phyloP scores from a whole-genome alignment of 805 yeast genomes.

The Ogataea trehaloabstinens region DNA sequence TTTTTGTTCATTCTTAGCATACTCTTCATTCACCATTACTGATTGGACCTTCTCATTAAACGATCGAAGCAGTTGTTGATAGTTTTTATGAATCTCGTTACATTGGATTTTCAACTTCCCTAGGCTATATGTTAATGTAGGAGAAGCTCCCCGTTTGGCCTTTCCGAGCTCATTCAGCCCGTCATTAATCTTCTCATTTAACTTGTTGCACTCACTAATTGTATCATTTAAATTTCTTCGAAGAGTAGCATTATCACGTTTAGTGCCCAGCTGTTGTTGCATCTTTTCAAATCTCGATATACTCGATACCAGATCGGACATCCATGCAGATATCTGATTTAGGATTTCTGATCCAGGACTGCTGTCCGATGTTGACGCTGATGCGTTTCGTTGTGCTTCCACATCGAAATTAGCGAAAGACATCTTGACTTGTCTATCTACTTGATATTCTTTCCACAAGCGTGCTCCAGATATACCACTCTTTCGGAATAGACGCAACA shows the following conservation, averaged over 20 bases:
- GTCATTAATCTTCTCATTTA: constrained; percentile 16
- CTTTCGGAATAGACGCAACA: too few relatives aligned
- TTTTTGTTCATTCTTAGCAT: constrained; percentile 12
- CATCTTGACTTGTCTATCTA: constrained; percentile 32
- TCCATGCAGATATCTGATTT: constrained; percentile 18
- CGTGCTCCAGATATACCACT: too few relatives aligned
- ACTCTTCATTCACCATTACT: constrained; percentile 32
- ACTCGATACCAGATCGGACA: constrained; percentile 34
- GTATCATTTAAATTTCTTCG: constrained; percentile 33
- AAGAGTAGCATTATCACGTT: constrained; percentile 41
- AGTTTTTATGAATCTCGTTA: constrained; percentile 46
- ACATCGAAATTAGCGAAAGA: constrained; percentile 53
- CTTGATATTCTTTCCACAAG: too few relatives aligned
- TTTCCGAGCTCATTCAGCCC: constrained; percentile 14
- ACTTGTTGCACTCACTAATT: constrained; percentile 15
- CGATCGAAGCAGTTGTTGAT: constrained; percentile 38
- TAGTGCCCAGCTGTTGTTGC: constrained; percentile 50
- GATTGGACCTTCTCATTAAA: constrained; percentile 51
- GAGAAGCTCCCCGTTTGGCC: constrained; percentile 3
- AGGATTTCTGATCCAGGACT: constrained; percentile 6
- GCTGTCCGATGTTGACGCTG: constrained; percentile 1
- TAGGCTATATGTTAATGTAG: constrained; percentile 36
- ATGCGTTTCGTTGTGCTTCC: constrained; percentile 40
- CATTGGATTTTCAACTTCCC: constrained; percentile 59
- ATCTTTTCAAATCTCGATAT: constrained; percentile 50